Conservation (phyloP, 139 green algal genomes). For the Asterochloris sp. region DNA sequence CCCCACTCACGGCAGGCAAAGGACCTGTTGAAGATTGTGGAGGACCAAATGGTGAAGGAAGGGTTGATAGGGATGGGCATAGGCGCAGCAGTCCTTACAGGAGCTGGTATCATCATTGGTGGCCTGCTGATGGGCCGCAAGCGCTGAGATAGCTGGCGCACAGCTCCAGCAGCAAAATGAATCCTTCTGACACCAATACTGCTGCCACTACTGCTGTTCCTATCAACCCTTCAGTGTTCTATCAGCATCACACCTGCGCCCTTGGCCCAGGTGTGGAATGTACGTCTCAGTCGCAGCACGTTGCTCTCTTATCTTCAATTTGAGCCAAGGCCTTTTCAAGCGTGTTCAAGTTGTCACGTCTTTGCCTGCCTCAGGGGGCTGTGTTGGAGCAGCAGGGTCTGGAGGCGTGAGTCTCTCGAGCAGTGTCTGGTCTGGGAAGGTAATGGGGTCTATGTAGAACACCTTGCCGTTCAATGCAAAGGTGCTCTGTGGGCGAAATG, state of each 20-base stretch:
- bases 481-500: constrained; percentile 37
- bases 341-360: background rate
- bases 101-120: no score
- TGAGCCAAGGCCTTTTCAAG: background rate
- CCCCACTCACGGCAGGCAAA: no score
- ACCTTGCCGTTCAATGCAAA: constrained; percentile 31
- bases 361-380: background rate
- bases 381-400: background rate
- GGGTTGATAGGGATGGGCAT: no score
- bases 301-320: background rate
- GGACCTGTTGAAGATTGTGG: no score
- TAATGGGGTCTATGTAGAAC: constrained; percentile 33
- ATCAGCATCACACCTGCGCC: background rate
- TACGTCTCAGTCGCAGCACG: background rate
- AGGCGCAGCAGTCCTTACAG: no score
- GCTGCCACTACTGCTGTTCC: no score
- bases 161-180: no score
- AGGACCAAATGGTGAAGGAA: no score
- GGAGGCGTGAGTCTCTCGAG: constrained; percentile 34
- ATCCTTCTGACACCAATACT: no score
- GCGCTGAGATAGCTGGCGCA: no score
- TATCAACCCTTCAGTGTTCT: background rate
- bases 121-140: no score
- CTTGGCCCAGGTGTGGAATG: background rate
- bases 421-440: constrained; percentile 38